phyloP scores from a whole-genome alignment of 1,284 basidiomycete species.

The Papiliotrema nemorosa region DNA sequence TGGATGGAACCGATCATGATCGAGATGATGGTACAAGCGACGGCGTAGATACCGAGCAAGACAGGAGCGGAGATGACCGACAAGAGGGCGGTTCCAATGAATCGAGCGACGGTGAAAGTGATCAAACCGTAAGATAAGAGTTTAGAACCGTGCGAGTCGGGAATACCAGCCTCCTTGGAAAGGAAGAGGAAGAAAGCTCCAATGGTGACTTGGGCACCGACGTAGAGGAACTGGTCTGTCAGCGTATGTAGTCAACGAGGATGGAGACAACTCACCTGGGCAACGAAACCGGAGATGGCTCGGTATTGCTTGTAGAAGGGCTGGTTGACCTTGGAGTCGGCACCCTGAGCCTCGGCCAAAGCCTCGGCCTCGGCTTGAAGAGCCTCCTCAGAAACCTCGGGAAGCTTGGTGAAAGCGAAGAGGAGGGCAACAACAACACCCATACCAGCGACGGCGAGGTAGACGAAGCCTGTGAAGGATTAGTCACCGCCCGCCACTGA shows the following conservation, averaged over 20 bases:
- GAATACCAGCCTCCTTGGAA: constrained; percentile 63
- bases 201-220: constrained; percentile 69
- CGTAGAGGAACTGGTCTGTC: constrained; percentile 63
- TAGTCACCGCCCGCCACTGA: too few relatives aligned
- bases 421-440: constrained; percentile 60
- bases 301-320: constrained; percentile 67
- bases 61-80: constrained; percentile 62
- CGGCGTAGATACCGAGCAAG: constrained; percentile 58
- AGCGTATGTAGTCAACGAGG: too few relatives aligned
- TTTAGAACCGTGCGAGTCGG: constrained; percentile 57
- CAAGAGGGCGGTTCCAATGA: constrained; percentile 61
- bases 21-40: constrained; percentile 57
- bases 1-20: constrained; percentile 57
- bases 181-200: constrained; percentile 71
- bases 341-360: constrained; percentile 55
- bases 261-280: too few relatives aligned
- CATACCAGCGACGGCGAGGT: constrained; percentile 65
- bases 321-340: constrained; percentile 53
- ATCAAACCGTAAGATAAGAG: constrained; percentile 70
- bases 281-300: constrained; percentile 67
- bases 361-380: constrained; percentile 53
- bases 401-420: constrained; percentile 69
- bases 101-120: constrained; percentile 66
- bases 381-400: constrained; percentile 64
- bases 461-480: too few relatives aligned